Evolutionary conservation across 2,329 filamentous ascomycete genomes (phyloP), one percentile per base, ranked within the genome.

Genomic region (Fusarium clavum): DNA sequence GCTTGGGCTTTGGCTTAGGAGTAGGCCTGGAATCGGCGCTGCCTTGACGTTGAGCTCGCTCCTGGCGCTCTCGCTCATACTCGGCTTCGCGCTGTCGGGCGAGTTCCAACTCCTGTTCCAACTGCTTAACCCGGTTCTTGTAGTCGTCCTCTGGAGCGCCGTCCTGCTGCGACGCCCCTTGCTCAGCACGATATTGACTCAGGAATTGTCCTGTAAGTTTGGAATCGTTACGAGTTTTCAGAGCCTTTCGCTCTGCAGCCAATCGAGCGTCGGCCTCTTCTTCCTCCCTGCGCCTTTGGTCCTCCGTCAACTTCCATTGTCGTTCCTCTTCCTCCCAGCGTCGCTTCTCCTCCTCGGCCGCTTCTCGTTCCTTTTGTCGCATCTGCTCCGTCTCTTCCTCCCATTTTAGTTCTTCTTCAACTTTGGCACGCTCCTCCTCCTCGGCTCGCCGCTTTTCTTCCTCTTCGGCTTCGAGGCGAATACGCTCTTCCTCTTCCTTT

Each of bases 101-200:
- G 76, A 87, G 71, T 82, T 92, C 85, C 22, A 89, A 78, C 84
- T 93, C 83, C 81, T 88, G 85, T 81, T 98, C 95, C 8, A 98
- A 85, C 77, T 98, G 91, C 73, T 88, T 88, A 67, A 98, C 90
- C 43, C 94, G 89, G 69, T 85, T 87, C 67, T 85, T 88, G 78
- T 95, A 86, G 57, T 84, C 83, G 20, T 78, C 73, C 25, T 79
- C 48, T 76, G 78, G 79, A 27, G 77, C 79, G 22, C 76, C 68
- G 38, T 74, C 71, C 27, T 72, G 64, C 20, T 72, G 69, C 45
- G 70, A 46, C 13, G 60, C 61, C 75, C 66, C 84, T 79, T 77
- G 89, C 71, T 93, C 90, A 22, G 91, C 89, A 78, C 93, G 91
- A 77, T 97, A 97, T 77, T 97, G 92, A 76, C 92, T 95, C 53